A percentile compares a stretch with the other conserved stretches of the same genome.
Evolutionary conservation across 1,139 yeast genomes (phyloP).

Genomic region (Diutina neorugosa): DNA sequence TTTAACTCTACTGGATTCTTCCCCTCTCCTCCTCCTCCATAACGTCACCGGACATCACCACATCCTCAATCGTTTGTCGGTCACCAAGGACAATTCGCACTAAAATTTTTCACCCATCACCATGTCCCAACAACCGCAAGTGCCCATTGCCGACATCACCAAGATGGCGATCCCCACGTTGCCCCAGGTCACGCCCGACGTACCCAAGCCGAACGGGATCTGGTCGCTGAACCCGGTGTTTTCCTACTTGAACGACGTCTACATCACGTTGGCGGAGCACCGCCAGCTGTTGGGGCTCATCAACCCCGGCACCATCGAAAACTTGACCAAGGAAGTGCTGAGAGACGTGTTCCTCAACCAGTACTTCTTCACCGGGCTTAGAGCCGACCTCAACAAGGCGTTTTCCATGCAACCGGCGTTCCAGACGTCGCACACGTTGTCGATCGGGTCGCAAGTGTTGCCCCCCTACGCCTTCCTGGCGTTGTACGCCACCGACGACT

Average conservation of each 20-base stretch:
- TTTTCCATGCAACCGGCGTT: conserved; percentile 87
- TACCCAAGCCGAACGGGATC: conserved; percentile 41
- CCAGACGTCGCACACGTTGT: conserved; percentile 93
- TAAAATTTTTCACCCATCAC: conserved; percentile 4
- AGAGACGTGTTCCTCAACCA: conserved; percentile 87
- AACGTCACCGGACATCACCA: too few species aligned
- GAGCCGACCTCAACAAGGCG: conserved; percentile 93
- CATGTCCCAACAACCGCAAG: conserved; percentile 7
- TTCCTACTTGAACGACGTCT: conserved; percentile 68
- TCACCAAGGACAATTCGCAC: background rate
- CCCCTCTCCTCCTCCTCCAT: too few species aligned
- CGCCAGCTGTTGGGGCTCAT: conserved; percentile 70
- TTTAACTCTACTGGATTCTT: too few species aligned
- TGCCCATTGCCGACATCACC: conserved; percentile 39
- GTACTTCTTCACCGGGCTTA: conserved; percentile 87
- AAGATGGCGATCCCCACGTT: conserved; percentile 43
- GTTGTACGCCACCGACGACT: conserved; percentile 75
- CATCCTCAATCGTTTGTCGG: too few species aligned
- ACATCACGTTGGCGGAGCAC: conserved; percentile 61
- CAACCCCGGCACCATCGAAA: conserved; percentile 94
- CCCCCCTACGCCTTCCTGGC: conserved; percentile 93
- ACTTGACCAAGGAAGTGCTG: conserved; percentile 83
- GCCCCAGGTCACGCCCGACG: conserved; percentile 42
- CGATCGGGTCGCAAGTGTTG: conserved; percentile 75
- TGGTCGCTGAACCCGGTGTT: conserved; percentile 85